Percentiles rank a stretch among this genome's conserved stretches.
Evolutionary conservation across 805 yeast genomes (phyloP).

Genomic region (Saturnispora saitoi): DNA sequence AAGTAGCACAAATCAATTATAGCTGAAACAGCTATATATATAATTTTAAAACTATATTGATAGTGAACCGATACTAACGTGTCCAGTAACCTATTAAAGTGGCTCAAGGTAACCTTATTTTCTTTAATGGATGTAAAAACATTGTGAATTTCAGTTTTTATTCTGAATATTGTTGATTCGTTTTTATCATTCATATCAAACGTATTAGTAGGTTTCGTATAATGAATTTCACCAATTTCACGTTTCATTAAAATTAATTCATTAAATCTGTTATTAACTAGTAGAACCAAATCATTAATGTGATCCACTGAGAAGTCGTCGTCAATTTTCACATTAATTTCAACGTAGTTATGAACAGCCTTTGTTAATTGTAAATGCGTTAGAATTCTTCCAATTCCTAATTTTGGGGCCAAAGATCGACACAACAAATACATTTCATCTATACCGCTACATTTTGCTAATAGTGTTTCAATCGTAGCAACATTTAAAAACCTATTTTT

Average conservation of each 20-base stretch:
- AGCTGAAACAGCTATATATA: background rate
- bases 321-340: background rate
- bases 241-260: background rate
- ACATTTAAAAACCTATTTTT: background rate
- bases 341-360: slow-evolving; percentile 2
- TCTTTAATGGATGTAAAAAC: background rate
- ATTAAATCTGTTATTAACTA: background rate
- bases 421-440: slow-evolving; percentile 1
- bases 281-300: background rate
- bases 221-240: background rate
- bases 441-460: background rate
- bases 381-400: slow-evolving; percentile 3
- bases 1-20: slow-evolving; percentile 1
- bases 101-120: background rate
- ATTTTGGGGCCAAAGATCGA: background rate
- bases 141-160: background rate
- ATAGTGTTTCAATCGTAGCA: background rate
- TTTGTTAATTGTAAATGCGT: slow-evolving; percentile 1
- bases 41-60: background rate
- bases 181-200: background rate
- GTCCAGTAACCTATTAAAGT: slow-evolving; percentile 3
- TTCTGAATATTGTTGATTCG: background rate
- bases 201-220: background rate
- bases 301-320: background rate
- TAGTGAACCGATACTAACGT: slow-evolving; percentile 4